Percentiles rank a stretch among this genome's conserved stretches.
Evolutionary conservation across 306 rosid genomes (phyloP).

Genomic region (Acacia crassicarpa): DNA sequence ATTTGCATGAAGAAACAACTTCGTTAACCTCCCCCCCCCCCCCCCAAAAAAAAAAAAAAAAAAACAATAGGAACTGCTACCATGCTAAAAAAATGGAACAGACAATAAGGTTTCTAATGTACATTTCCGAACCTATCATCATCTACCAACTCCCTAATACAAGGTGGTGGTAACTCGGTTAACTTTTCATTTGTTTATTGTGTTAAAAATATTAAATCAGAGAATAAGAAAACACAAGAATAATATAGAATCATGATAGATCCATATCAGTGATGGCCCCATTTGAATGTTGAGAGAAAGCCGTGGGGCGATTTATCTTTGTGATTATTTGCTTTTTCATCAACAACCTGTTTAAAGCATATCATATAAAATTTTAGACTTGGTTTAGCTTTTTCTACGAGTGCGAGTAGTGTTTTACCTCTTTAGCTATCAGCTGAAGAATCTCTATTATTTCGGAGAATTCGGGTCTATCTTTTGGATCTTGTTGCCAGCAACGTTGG

Average conservation of each 20-base stretch:
- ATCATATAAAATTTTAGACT: slow-evolving; percentile 15
- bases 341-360: slow-evolving; percentile 50
- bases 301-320: slow-evolving; percentile 63
- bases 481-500: slow-evolving; percentile 86
- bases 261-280: slow-evolving; percentile 50
- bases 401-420: slow-evolving; percentile 46
- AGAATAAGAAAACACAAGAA: slow-evolving; percentile 37
- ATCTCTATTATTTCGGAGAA: slow-evolving; percentile 73
- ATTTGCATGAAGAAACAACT: neutral
- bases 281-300: slow-evolving; percentile 65
- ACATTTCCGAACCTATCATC: neutral
- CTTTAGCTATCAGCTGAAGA: slow-evolving; percentile 67
- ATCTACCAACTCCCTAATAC: neutral
- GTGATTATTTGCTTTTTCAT: slow-evolving; percentile 31
- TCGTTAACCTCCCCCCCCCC: too few species aligned
- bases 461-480: slow-evolving; percentile 71
- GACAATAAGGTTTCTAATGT: neutral
- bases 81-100: neutral
- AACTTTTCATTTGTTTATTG: slow-evolving; percentile 10
- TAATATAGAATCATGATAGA: slow-evolving; percentile 1
- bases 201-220: slow-evolving; percentile 20
- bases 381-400: slow-evolving; percentile 2
- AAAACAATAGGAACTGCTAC: neutral
- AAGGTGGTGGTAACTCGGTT: slow-evolving; percentile 6
- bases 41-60: too few species aligned